Conservation (phyloP, 148 eudicot species). For the Fagopyrum homotropicum region DNA sequence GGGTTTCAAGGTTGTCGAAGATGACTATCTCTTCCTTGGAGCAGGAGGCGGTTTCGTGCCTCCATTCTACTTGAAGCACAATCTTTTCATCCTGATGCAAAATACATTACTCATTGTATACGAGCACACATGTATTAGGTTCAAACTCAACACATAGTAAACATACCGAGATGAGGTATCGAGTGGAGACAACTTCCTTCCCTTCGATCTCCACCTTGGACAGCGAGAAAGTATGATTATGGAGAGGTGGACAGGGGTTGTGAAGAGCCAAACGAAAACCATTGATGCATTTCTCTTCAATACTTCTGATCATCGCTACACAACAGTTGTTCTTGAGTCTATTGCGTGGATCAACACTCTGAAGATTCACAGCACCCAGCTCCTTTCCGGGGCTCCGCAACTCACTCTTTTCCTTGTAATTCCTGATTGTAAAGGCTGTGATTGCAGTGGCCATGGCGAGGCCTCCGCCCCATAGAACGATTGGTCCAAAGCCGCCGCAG, state of each 20-base stretch:
- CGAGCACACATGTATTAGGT: no score
- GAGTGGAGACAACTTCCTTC: slow-evolving; percentile 6
- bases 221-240: background rate
- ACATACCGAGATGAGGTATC: slow-evolving; percentile 5
- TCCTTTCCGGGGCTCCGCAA: background rate
- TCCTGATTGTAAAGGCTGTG: background rate
- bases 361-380: background rate
- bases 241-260: background rate
- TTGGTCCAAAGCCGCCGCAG: background rate
- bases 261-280: slow-evolving; percentile 8
- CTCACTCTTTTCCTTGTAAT: background rate
- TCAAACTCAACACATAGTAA: background rate
- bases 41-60: background rate
- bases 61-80: slow-evolving; percentile 11
- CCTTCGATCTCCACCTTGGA: background rate
- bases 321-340: background rate
- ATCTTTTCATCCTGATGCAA: slow-evolving; percentile 1
- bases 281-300: slow-evolving; percentile 1
- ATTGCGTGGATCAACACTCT: background rate
- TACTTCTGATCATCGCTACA: background rate
- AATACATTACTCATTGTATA: background rate
- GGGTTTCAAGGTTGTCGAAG: background rate
- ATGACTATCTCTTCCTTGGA: slow-evolving; percentile 3
- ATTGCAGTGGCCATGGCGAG: slow-evolving; percentile 5
- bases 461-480: slow-evolving; percentile 8